phyloP scores from a whole-genome alignment of 1,284 basidiomycete genomes.

The Sporisorium graminicola region DNA sequence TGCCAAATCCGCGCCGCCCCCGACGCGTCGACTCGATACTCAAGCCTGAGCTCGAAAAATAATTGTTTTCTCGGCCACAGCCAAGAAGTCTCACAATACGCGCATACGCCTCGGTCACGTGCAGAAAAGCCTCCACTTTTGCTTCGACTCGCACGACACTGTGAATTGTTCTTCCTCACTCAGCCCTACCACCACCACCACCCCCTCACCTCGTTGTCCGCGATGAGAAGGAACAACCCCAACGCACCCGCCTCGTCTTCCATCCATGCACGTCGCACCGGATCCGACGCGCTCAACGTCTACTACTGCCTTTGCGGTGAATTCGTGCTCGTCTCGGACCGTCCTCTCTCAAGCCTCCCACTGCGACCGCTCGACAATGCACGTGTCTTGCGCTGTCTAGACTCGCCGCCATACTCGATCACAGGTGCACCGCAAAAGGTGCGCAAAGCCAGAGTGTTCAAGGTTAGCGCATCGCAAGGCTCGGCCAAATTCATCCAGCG shows the following conservation, averaged over 20 bases:
- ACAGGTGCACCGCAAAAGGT: conserved; percentile 29
- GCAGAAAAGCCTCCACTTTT: conserved; percentile 23
- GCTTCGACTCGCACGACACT: conserved; percentile 36
- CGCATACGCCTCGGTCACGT: conserved; percentile 24
- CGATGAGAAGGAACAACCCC: neutral
- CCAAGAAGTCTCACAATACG: conserved; percentile 6
- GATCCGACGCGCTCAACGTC: conserved; percentile 27
- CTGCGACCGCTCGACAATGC: conserved; percentile 58
- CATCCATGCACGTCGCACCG: neutral
- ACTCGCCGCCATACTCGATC: conserved; percentile 44
- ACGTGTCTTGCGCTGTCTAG: conserved; percentile 55
- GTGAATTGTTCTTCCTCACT: neutral
- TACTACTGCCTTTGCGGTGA: conserved; percentile 69
- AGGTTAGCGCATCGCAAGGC: conserved; percentile 60
- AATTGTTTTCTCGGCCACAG: conserved; percentile 11
- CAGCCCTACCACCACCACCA: neutral
- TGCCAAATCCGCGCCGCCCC: neutral
- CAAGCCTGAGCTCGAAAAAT: neutral
- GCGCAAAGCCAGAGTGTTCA: conserved; percentile 54
- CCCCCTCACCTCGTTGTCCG: neutral
- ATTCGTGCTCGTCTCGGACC: conserved; percentile 62
- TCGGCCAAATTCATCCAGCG: conserved; percentile 43
- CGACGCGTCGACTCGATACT: conserved; percentile 10
- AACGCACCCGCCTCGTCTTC: neutral
- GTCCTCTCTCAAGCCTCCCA: conserved; percentile 37